phyloP scores from a whole-genome alignment of 768 basidiomycete species.

The Collybia sordida region DNA sequence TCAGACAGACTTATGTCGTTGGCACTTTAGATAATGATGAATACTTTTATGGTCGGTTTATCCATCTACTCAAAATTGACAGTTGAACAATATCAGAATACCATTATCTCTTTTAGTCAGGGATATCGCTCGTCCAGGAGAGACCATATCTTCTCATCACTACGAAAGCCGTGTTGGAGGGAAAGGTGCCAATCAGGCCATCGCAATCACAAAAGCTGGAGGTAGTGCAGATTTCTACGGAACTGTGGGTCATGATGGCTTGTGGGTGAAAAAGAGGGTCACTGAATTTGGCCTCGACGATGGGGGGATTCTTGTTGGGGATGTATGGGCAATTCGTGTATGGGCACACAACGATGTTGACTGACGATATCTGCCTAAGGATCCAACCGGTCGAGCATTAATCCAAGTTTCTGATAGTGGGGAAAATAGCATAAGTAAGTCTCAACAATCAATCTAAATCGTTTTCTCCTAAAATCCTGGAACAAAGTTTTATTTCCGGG shows the following conservation, averaged over 20 bases:
- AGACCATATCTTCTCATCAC: slow-evolving; percentile 54
- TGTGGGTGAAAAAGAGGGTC: slow-evolving; percentile 44
- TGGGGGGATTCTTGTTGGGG: slow-evolving; percentile 32
- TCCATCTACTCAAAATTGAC: no score
- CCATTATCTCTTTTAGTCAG: slow-evolving; percentile 37
- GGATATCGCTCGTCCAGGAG: slow-evolving; percentile 52
- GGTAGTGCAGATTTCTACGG: slow-evolving; percentile 48
- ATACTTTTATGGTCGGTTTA: no score
- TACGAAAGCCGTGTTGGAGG: slow-evolving; percentile 55
- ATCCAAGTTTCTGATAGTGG: slow-evolving; percentile 58
- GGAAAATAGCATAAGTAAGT: slow-evolving; percentile 63
- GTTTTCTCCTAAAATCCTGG: no score
- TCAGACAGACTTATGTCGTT: no score
- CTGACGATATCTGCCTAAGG: slow-evolving; percentile 24
- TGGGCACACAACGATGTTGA: not conserved
- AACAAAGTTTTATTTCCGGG: slow-evolving; percentile 54
- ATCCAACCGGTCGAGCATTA: slow-evolving; percentile 56
- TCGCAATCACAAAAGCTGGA: slow-evolving; percentile 53
- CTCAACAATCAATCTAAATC: not conserved
- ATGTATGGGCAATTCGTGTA: slow-evolving; percentile 25
- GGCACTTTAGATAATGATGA: no score
- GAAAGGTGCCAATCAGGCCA: slow-evolving; percentile 67
- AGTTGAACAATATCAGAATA: no score
- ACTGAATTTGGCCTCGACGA: slow-evolving; percentile 39
- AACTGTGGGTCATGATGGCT: slow-evolving; percentile 52